Conservation (phyloP, 768 basidiomycete species). For the Dioszegia hungarica region DNA sequence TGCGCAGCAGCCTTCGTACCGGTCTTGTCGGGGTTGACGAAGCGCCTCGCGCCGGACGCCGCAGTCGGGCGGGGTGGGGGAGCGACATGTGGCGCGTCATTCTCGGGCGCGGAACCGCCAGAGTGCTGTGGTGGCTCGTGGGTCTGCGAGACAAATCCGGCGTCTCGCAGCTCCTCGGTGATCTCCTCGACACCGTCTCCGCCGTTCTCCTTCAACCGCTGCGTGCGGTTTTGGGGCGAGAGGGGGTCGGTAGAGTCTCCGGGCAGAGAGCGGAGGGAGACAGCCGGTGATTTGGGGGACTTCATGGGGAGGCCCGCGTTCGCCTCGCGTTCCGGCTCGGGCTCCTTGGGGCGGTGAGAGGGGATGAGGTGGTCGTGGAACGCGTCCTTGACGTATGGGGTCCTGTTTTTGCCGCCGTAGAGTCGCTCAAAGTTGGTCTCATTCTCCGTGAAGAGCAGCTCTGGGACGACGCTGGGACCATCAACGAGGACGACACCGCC, state of each 20-base stretch:
- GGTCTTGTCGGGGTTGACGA: conserved; percentile 75
- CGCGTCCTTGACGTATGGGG: conserved; percentile 85
- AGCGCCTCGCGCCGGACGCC: conserved; percentile 50
- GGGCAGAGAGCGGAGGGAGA: conserved; percentile 23
- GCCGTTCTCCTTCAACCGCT: conserved; percentile 3
- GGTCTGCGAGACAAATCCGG: conserved; percentile 9
- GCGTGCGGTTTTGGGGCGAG: conserved; percentile 19
- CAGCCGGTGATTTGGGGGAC: conserved; percentile 19
- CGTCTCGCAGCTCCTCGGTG: conserved; percentile 13
- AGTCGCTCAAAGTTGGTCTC: conserved; percentile 91
- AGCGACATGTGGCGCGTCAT: conserved; percentile 53
- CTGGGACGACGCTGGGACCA: conserved; percentile 67
- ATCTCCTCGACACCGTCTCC: conserved; percentile 9
- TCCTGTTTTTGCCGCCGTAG: conserved; percentile 80
- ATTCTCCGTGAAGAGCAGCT: conserved; percentile 91
- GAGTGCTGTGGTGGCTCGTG: conserved; percentile 36
- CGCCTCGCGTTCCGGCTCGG: conserved; percentile 26
- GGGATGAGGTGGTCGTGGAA: conserved; percentile 97
- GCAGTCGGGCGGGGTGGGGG: conserved; percentile 37
- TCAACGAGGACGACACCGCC: conserved; percentile 58
- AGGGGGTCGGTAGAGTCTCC: conserved; percentile 12
- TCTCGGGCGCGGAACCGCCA: conserved; percentile 22
- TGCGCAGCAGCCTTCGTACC: conserved; percentile 95
- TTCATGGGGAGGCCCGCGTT: conserved; percentile 16
- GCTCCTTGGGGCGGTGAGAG: conserved; percentile 63